phyloP scores from a whole-genome alignment of 148 eudicot species.

The Vaccinium corymbosum region DNA sequence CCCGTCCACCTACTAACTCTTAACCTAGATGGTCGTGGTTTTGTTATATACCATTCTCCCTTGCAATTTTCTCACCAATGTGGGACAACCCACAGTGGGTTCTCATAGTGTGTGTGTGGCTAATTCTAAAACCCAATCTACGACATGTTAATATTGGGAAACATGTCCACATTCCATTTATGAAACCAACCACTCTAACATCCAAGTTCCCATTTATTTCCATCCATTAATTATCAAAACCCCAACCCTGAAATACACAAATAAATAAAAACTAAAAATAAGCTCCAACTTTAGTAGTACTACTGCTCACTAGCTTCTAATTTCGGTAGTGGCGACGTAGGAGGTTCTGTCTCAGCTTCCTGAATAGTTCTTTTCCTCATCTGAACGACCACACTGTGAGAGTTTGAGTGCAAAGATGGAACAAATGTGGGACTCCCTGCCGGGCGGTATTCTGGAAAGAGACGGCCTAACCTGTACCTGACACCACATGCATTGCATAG shows the following conservation, averaged over 20 bases:
- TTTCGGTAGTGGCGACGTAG: neutral
- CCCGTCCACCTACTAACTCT: too few relatives aligned
- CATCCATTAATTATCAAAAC: neutral
- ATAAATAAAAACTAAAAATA: too few relatives aligned
- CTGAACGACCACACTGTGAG: slow-evolving; percentile 81
- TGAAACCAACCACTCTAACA: neutral
- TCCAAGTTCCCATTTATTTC: neutral
- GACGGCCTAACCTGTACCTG: slow-evolving; percentile 74
- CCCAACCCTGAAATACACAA: neutral
- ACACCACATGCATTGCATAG: slow-evolving; percentile 96
- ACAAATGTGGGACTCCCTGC: slow-evolving; percentile 86
- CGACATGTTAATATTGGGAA: too few relatives aligned
- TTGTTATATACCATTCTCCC: too few relatives aligned
- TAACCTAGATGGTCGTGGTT: too few relatives aligned
- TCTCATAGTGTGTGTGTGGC: too few relatives aligned
- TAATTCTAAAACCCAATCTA: too few relatives aligned
- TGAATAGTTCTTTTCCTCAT: neutral
- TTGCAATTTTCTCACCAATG: too few relatives aligned
- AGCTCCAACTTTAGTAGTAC: neutral
- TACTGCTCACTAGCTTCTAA: neutral
- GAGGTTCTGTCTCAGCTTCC: neutral
- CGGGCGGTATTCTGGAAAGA: slow-evolving; percentile 89
- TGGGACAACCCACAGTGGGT: too few relatives aligned
- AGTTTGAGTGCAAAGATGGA: slow-evolving; percentile 75
- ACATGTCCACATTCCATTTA: neutral